A percentile compares a stretch with the other conserved stretches of the same genome.
Conservation (phyloP, 345 rosid genomes). For the Arabis hirsuta region DNA sequence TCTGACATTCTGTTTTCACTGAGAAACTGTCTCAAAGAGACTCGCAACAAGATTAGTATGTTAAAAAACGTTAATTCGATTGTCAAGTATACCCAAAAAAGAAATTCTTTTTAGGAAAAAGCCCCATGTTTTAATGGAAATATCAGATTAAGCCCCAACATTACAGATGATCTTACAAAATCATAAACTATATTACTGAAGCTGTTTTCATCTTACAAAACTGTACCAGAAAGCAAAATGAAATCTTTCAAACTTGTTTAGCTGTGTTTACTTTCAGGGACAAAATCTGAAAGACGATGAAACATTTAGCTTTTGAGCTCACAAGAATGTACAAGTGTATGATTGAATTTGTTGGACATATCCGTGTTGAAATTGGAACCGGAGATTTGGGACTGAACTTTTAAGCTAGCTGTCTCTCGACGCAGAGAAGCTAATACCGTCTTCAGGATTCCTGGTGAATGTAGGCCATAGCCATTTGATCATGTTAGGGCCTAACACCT, state of each 20-base stretch:
- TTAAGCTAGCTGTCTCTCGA: slow-evolving; percentile 50
- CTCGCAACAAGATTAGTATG: slow-evolving; percentile 11
- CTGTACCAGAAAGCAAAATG: background rate
- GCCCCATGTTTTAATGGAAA: background rate
- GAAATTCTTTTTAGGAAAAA: background rate
- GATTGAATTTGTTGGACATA: slow-evolving; percentile 11
- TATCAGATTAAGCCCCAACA: slow-evolving; percentile 10
- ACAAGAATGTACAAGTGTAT: slow-evolving; percentile 38
- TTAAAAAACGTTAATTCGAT: background rate
- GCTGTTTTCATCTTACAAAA: slow-evolving; percentile 30
- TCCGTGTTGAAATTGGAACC: background rate
- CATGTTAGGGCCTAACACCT: slow-evolving; percentile 81
- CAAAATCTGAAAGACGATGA: background rate
- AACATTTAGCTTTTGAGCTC: slow-evolving; percentile 7
- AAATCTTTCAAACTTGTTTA: background rate
- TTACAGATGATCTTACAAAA: background rate
- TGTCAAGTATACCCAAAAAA: slow-evolving; percentile 12
- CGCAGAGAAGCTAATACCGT: slow-evolving; percentile 60
- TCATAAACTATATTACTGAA: background rate
- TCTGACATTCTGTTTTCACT: slow-evolving; percentile 45
- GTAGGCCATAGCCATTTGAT: slow-evolving; percentile 82
- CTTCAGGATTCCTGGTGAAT: slow-evolving; percentile 64
- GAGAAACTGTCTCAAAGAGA: slow-evolving; percentile 7
- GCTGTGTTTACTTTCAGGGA: background rate
- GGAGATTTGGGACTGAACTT: background rate